Conservation (phyloP, 805 yeast genomes). For the Candida krabiensis region DNA sequence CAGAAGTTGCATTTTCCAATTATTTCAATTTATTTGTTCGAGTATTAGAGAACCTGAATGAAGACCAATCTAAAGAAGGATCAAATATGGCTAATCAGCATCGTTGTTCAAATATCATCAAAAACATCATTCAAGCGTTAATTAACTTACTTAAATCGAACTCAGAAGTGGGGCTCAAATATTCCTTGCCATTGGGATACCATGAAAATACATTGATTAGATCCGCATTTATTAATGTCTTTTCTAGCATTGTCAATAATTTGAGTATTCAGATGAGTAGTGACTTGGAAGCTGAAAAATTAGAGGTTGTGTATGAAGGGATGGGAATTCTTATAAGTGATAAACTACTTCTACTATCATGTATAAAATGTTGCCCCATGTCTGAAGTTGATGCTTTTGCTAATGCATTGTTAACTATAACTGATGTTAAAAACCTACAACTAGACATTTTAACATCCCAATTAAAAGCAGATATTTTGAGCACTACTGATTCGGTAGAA, state of each 20-base stretch:
- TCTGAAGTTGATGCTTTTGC: conserved; percentile 72
- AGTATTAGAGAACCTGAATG: conserved; percentile 47
- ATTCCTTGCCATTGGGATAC: conserved; percentile 77
- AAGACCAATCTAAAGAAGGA: conserved; percentile 9
- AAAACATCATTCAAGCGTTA: conserved; percentile 62
- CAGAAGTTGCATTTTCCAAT: conserved; percentile 62
- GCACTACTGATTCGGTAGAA: conserved; percentile 63
- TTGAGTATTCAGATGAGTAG: conserved; percentile 20
- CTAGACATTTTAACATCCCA: conserved; percentile 51
- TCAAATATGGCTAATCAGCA: conserved; percentile 38
- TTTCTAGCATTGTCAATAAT: conserved; percentile 56
- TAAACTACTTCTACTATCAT: conserved; percentile 47
- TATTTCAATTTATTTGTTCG: conserved; percentile 64
- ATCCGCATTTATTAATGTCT: conserved; percentile 73
- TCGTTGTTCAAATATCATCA: conserved; percentile 56
- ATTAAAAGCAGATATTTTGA: conserved; percentile 60
- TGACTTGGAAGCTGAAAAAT: conserved; percentile 10
- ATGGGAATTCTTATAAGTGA: conserved; percentile 25
- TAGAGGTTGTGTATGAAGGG: conserved; percentile 10
- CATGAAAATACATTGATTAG: conserved; percentile 66
- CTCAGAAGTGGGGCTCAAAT: conserved; percentile 72
- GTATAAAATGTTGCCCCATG: conserved; percentile 63
- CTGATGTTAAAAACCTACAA: conserved; percentile 40
- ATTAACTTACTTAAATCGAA: conserved; percentile 72
- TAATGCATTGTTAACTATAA: conserved; percentile 57